Conservation (phyloP, 345 rosid genomes). For the Ricinus communis region DNA sequence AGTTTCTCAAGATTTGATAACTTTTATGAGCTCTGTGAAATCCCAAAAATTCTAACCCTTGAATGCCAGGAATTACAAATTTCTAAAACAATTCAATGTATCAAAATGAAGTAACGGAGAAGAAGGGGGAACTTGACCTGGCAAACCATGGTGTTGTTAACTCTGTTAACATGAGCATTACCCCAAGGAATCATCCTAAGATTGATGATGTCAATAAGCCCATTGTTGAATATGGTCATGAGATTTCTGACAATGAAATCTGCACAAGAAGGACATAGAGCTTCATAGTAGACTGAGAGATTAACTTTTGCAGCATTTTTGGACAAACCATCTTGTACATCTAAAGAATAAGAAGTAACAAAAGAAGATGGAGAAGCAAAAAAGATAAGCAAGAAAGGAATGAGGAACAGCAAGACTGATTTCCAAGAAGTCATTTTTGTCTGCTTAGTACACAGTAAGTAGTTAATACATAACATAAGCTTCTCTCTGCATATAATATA, state of each 20-base stretch:
- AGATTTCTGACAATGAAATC: slow-evolving; percentile 37
- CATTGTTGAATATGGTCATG: slow-evolving; percentile 31
- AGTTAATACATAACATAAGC: not conserved
- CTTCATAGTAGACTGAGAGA: slow-evolving; percentile 44
- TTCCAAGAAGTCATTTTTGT: slow-evolving; percentile 26
- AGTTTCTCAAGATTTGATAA: not conserved
- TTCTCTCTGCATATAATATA: not conserved
- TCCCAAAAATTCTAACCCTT: not conserved
- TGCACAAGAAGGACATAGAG: slow-evolving; percentile 31
- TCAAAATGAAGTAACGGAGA: not conserved
- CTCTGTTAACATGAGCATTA: slow-evolving; percentile 22
- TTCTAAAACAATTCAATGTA: not conserved
- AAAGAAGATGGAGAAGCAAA: slow-evolving; percentile 12
- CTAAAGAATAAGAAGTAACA: slow-evolving; percentile 9
- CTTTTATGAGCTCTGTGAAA: too few species aligned
- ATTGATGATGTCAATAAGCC: slow-evolving; percentile 38
- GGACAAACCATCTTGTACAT: slow-evolving; percentile 1
- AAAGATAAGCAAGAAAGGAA: slow-evolving; percentile 5
- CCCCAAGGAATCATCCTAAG: slow-evolving; percentile 55
- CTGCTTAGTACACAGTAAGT: not conserved
- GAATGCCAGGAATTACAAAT: not conserved
- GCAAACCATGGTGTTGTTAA: slow-evolving; percentile 27
- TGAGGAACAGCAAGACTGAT: not conserved
- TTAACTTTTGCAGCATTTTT: slow-evolving; percentile 30
- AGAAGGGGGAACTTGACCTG: slow-evolving; percentile 31